Evolutionary conservation across 1,284 basidiomycete species (phyloP).

Genomic region (Phylloporus gajari): DNA sequence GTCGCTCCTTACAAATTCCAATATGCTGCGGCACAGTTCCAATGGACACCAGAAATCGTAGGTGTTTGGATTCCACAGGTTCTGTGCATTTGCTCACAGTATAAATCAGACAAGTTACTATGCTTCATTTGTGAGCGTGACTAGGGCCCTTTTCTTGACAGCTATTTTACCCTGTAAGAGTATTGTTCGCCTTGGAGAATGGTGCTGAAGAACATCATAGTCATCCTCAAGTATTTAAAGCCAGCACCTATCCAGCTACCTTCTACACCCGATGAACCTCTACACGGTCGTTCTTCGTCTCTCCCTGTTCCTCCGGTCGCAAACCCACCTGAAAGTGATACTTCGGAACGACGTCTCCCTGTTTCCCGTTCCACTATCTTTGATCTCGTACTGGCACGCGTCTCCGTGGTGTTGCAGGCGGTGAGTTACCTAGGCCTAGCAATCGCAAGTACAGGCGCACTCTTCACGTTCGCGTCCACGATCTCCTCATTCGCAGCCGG

Average conservation of each 20-base stretch:
- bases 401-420: constrained; percentile 68
- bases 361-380: constrained; percentile 58
- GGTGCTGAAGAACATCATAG: constrained; percentile 45
- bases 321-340: constrained; percentile 23
- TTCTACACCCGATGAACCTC: constrained; percentile 44
- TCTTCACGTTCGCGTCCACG: constrained; percentile 62
- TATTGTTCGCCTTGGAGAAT: constrained; percentile 12
- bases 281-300: constrained; percentile 29
- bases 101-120: constrained; percentile 78
- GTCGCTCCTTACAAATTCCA: too few species aligned
- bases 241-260: constrained; percentile 51
- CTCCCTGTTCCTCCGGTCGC: constrained; percentile 20
- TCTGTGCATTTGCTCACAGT: constrained; percentile 13
- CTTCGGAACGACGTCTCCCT: constrained; percentile 11
- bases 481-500: constrained; percentile 66
- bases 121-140: constrained; percentile 69
- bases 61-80: too few species aligned
- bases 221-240: constrained; percentile 64
- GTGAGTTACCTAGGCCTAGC: constrained; percentile 64
- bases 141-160: constrained; percentile 70
- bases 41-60: too few species aligned
- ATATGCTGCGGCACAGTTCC: too few species aligned
- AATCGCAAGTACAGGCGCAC: constrained; percentile 50
- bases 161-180: constrained; percentile 72
- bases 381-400: constrained; percentile 70